Base-by-base conservation (phyloP, 2,329 filamentous ascomycete genomes). In the Colletotrichum agaves region DNA sequence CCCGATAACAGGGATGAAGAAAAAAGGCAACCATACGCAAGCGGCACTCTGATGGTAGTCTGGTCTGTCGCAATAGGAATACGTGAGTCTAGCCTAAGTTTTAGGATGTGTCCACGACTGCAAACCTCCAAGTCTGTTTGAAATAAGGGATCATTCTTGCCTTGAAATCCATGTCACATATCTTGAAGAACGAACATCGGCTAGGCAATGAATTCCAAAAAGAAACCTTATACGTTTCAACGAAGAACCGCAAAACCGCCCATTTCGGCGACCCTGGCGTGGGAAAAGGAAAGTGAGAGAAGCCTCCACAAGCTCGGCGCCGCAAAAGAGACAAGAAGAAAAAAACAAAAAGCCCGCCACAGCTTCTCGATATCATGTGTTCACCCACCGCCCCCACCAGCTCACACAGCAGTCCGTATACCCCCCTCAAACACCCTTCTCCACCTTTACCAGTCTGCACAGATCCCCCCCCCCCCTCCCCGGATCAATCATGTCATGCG, bases 291-390 rank as follows among this genome's bases (percentile, higher is more conserved):
- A 60, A 60, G 33, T 31, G 33, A 49, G 27, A 49, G 56, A 60
- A 60, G 56, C 56, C 56, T 49, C 56, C 56, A 47, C 43, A 60
- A 60, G 43, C 56, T 37, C 41, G 19, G 19, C 23, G 21, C 33
- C 56, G 23, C 11, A 37, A 13, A 11, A 37, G 12, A 37, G 12
- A 17, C n/a, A 23, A 59, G 21, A 19, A 23, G 31, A 59, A 60
- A 15, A 8, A 37, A 60, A 15, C 10, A 37, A 35, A 49, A 60
- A 59, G 17, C 31, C 50, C 50, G 31, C 50, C 50, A 6, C 33
- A 19, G 39, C 39, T 53, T 53, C 50, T 37, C 11, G 19, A 39
- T 19, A 37, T 37, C 50, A 53, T 53, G 15, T 53, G 17, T 39
- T 21, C 31, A 53, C 21, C n/a, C 33, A 53, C 13, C 33, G 39